A percentile compares a stretch with the other conserved stretches of the same genome.
Evolutionary conservation across 2,329 filamentous ascomycete species (phyloP).

Genomic region (Dothistroma pini): DNA sequence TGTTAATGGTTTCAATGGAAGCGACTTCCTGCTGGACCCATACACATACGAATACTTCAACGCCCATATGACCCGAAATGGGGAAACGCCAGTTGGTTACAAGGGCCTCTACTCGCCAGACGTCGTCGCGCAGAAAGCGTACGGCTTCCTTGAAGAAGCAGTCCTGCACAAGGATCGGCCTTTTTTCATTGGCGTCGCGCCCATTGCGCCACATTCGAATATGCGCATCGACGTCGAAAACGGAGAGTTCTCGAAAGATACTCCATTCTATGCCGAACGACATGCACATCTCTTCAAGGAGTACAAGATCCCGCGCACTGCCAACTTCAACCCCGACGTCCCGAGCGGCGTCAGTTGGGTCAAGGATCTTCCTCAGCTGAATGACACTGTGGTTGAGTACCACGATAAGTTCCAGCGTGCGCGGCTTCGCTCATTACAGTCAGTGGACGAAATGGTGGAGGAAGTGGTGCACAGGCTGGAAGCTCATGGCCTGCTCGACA

Average conservation of each 20-base stretch:
- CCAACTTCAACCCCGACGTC: constrained; percentile 50
- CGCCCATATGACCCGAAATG: constrained; percentile 32
- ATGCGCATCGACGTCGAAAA: constrained; percentile 10
- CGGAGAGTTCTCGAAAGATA: constrained; percentile 10
- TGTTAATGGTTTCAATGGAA: constrained; percentile 56
- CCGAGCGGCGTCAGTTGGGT: constrained; percentile 49
- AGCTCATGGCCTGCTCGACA: constrained; percentile 43
- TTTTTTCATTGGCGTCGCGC: constrained; percentile 33
- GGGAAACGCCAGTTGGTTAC: constrained; percentile 54
- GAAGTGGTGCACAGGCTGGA: constrained; percentile 43
- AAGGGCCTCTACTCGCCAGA: constrained; percentile 57
- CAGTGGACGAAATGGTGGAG: constrained; percentile 55
- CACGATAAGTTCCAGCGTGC: constrained; percentile 52
- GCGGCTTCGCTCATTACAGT: constrained; percentile 50
- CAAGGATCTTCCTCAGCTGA: constrained; percentile 42
- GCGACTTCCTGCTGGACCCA: constrained; percentile 54
- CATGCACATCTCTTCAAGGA: constrained; percentile 62
- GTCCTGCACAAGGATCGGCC: constrained; percentile 19
- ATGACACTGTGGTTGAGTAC: constrained; percentile 47
- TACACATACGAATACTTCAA: constrained; percentile 67
- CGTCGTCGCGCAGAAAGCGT: constrained; percentile 57
- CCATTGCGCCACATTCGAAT: constrained; percentile 32
- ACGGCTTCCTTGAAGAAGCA: constrained; percentile 53
- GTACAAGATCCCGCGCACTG: constrained; percentile 57
- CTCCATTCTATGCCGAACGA: constrained; percentile 34